These are phyloP conservation scores for Cladophialophora immunda DNA, from an alignment of 2,329 filamentous ascomycete genomes.

Conservation along the genomic window DNA sequence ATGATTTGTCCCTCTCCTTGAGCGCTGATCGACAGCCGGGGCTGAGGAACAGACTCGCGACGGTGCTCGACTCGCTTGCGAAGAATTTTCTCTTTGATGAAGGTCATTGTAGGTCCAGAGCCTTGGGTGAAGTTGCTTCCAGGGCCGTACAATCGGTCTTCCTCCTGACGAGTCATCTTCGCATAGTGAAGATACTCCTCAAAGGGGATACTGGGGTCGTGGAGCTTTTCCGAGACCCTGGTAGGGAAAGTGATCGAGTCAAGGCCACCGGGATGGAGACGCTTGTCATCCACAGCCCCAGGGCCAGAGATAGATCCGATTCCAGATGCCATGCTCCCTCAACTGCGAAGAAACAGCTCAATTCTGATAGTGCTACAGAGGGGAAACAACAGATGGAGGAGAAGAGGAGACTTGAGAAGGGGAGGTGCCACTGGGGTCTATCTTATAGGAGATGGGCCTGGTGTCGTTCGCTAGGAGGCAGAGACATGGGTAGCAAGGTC, in stretches of 20 bases:
- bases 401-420: not conserved
- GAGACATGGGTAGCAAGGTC: slow-evolving; percentile 2
- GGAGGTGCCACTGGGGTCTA: slow-evolving; percentile 2
- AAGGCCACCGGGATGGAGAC: slow-evolving; percentile 22
- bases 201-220: slow-evolving; percentile 45
- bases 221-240: slow-evolving; percentile 32
- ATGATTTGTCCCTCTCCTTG: slow-evolving; percentile 27
- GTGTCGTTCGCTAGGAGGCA: not conserved
- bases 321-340: slow-evolving; percentile 28
- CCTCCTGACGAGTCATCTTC: slow-evolving; percentile 45
- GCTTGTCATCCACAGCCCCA: slow-evolving; percentile 31
- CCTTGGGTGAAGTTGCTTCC: slow-evolving; percentile 25
- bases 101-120: slow-evolving; percentile 22
- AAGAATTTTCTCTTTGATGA: slow-evolving; percentile 35
- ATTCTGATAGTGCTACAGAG: not conserved
- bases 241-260: slow-evolving; percentile 24
- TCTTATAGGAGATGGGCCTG: slow-evolving; percentile 13
- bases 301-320: slow-evolving; percentile 30
- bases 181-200: slow-evolving; percentile 54
- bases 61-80: slow-evolving; percentile 31
- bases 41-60: slow-evolving; percentile 18
- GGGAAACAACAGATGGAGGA: slow-evolving; percentile 1
- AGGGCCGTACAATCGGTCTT: slow-evolving; percentile 41
- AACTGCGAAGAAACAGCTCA: not conserved
- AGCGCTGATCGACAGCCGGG: slow-evolving; percentile 32